Conservation (phyloP, 2,329 filamentous ascomycete species). For the Mycosphaerella sp. region DNA sequence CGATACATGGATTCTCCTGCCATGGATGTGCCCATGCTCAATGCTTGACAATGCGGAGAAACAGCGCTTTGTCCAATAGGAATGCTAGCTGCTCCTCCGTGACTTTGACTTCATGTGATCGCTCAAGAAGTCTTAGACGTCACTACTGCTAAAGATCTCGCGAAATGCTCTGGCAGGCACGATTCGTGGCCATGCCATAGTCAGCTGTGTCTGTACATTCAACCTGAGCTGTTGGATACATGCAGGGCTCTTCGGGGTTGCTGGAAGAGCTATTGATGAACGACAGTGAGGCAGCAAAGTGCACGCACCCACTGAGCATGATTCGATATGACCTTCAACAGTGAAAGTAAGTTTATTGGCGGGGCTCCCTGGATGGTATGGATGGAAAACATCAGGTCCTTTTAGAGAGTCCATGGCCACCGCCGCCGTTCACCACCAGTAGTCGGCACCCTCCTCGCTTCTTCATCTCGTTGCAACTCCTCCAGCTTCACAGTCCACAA, state of each 20-base stretch:
- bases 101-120: neutral
- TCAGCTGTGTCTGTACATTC: neutral
- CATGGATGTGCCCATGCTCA: neutral
- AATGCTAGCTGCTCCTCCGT: neutral
- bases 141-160: neutral
- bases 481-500: neutral
- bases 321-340: neutral
- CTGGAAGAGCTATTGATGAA: neutral
- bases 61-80: neutral
- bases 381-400: neutral
- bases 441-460: neutral
- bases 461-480: neutral
- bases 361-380: neutral
- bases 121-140: neutral
- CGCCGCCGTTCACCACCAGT: neutral
- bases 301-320: neutral
- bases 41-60: neutral
- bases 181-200: neutral
- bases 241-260: neutral
- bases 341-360: neutral
- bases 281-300: neutral
- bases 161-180: neutral
- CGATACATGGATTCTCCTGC: neutral
- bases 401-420: neutral
- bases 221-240: neutral